phyloP scores from a whole-genome alignment of 257 asterid genomes.

The Solanum medicagineum region DNA sequence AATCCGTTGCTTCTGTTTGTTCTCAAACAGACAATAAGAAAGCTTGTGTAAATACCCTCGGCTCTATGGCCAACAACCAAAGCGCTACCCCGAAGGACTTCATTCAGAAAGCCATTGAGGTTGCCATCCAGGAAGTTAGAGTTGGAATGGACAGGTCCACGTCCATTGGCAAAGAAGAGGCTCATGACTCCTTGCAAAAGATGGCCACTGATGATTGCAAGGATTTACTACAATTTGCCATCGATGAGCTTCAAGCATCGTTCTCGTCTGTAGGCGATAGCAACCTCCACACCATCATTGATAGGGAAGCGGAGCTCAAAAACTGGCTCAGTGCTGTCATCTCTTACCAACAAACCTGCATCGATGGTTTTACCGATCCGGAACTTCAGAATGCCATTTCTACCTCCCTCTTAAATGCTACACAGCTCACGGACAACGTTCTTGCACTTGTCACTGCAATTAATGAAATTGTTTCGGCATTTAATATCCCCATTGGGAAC shows the following conservation, averaged over 20 bases:
- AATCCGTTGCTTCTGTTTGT: conserved; percentile 18
- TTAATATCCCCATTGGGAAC: conserved; percentile 7
- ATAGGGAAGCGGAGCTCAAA: conserved; percentile 21
- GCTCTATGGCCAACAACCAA: conserved; percentile 14
- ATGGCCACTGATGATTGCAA: conserved; percentile 41
- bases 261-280: conserved; percentile 19
- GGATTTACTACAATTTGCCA: conserved; percentile 22
- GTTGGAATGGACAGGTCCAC: conserved; percentile 8
- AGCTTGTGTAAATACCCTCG: conserved; percentile 16
- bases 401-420: conserved; percentile 13
- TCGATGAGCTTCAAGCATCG: conserved; percentile 31
- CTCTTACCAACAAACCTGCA: conserved; percentile 29
- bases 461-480: conserved; percentile 8
- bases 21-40: conserved; percentile 18
- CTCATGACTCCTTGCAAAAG: conserved; percentile 20
- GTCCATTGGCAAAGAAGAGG: conserved; percentile 3
- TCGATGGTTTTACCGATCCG: conserved; percentile 21
- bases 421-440: conserved; percentile 26
- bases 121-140: conserved; percentile 15
- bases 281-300: conserved; percentile 1
- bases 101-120: conserved; percentile 13
- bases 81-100: conserved; percentile 14
- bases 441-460: conserved; percentile 22
- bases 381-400: conserved; percentile 6
- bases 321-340: conserved; percentile 40